Conservation (phyloP, 305 asterid genomes). For the Rubia tinctorum region DNA sequence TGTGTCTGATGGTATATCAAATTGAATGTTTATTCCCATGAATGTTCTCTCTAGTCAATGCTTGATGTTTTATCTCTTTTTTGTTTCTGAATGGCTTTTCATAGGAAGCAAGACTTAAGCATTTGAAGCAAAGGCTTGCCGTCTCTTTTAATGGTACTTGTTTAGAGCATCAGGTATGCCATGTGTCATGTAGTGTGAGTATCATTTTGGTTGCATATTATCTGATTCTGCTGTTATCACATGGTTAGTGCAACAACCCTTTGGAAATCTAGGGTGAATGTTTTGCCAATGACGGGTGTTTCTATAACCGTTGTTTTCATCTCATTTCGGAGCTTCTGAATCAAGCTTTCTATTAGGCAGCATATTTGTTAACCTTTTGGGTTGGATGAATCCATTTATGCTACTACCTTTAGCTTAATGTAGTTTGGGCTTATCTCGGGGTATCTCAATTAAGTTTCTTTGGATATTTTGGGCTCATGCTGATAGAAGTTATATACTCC, state of each 20-base stretch:
- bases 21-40: neutral
- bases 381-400: neutral
- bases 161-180: conserved; percentile 77
- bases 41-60: too few species aligned
- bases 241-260: neutral
- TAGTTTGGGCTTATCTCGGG: neutral
- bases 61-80: conserved; percentile 3
- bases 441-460: neutral
- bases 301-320: neutral
- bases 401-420: neutral
- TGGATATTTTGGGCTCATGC: neutral
- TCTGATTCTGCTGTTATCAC: neutral
- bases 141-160: conserved; percentile 80
- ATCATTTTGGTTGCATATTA: neutral
- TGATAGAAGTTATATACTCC: neutral
- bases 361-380: neutral
- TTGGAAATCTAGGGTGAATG: neutral
- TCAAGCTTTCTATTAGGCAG: neutral
- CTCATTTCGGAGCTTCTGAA: neutral
- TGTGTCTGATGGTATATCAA: neutral
- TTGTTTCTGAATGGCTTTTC: conserved; percentile 27
- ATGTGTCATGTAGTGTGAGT: conserved; percentile 5
- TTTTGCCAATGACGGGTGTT: neutral
- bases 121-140: conserved; percentile 67
- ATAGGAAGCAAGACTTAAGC: conserved; percentile 82